Percentiles rank a stretch among this genome's conserved stretches.
Evolutionary conservation across 106 monocot genomes (phyloP).

Genomic region (Dendrobium huoshanense): DNA sequence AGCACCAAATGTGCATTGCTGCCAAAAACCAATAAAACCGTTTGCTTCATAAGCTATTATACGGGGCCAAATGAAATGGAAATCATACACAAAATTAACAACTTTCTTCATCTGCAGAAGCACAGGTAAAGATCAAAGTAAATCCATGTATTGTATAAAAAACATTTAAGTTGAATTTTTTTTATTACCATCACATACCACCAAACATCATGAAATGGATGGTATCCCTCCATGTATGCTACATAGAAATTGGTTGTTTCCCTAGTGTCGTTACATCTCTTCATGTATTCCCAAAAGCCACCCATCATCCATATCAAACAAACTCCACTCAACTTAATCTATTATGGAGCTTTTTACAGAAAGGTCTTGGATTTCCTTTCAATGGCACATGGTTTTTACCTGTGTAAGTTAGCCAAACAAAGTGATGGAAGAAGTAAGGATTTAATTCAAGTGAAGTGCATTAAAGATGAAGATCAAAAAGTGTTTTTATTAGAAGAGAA

Average conservation of each 20-base stretch:
- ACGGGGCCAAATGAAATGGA: neutral
- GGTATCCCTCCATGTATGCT: neutral
- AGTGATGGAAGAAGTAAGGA: too few relatives aligned
- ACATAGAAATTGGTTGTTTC: neutral
- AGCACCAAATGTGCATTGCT: neutral
- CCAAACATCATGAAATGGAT: neutral
- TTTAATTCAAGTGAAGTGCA: too few relatives aligned
- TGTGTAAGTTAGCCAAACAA: too few relatives aligned
- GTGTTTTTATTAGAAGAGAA: too few relatives aligned
- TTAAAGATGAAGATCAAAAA: too few relatives aligned
- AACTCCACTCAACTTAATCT: neutral
- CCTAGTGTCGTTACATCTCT: neutral
- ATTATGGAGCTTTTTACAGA: neutral
- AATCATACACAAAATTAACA: neutral
- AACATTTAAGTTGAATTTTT: too few relatives aligned
- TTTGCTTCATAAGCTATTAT: neutral
- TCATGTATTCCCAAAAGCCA: neutral
- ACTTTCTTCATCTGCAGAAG: neutral
- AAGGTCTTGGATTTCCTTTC: neutral
- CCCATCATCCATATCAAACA: neutral
- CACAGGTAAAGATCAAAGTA: neutral
- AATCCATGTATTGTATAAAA: neutral
- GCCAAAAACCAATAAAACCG: neutral
- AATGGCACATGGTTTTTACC: neutral
- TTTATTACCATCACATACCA: neutral